These are phyloP conservation scores for Rubia balearica DNA, from an alignment of 305 asterid genomes.

Conservation along the genomic window DNA sequence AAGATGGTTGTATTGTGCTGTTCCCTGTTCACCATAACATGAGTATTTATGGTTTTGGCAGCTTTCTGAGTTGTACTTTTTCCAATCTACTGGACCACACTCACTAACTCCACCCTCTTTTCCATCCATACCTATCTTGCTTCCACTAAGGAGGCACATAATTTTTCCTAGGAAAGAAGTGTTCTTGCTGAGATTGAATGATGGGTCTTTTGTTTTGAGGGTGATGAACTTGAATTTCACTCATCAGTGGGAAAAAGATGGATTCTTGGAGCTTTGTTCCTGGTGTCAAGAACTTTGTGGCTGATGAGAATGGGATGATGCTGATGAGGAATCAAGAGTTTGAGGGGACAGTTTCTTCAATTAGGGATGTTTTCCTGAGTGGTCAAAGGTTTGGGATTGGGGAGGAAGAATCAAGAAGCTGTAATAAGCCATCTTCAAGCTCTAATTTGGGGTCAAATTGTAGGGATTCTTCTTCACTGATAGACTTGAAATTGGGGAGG, in stretches of 20 bases:
- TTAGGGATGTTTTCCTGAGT: conserved; percentile 16
- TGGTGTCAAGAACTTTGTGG: conserved; percentile 22
- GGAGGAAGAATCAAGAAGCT: conserved; percentile 20
- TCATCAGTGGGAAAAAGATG: too few species aligned
- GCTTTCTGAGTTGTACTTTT: conserved; percentile 25
- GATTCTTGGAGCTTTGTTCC: conserved; percentile 27
- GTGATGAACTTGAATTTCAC: neutral
- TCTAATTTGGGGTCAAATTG: conserved; percentile 25
- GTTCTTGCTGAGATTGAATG: neutral
- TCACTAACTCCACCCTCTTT: conserved; percentile 21
- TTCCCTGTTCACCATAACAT: neutral
- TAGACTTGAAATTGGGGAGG: conserved; percentile 37
- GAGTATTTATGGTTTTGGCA: conserved; percentile 17
- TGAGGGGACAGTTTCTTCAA: conserved; percentile 25
- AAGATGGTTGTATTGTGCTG: neutral
- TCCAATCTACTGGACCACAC: conserved; percentile 27
- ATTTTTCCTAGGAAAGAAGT: neutral
- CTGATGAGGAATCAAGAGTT: conserved; percentile 25
- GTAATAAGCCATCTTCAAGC: conserved; percentile 25
- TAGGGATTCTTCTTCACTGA: conserved; percentile 27
- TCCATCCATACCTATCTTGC: conserved; percentile 27
- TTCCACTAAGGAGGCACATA: conserved; percentile 33
- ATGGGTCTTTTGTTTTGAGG: neutral
- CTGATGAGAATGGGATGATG: conserved; percentile 19
- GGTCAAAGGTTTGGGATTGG: conserved; percentile 9